Conservation (phyloP, 1,284 basidiomycete species). For the Malassezia obtusa region DNA sequence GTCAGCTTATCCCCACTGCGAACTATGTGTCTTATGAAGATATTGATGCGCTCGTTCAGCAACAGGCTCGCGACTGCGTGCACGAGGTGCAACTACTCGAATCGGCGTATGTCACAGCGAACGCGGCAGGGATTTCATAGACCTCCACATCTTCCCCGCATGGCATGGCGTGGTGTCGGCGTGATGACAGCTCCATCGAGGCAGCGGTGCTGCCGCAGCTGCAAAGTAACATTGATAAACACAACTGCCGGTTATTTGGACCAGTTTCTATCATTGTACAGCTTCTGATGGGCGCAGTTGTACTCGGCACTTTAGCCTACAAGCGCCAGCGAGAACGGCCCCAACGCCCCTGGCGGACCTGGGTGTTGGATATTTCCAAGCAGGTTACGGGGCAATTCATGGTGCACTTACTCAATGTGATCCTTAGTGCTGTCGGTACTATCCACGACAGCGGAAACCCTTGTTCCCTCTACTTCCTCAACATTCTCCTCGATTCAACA, state of each 20-base stretch:
- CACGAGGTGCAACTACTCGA: conserved; percentile 17
- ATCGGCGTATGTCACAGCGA: conserved; percentile 12
- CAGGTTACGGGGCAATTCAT: conserved; percentile 85
- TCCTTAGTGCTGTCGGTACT: conserved; percentile 47
- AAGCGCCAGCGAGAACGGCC: conserved; percentile 78
- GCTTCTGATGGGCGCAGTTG: conserved; percentile 73
- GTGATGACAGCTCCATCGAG: too few species aligned
- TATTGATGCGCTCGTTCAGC: conserved; percentile 25
- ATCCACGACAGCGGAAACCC: conserved; percentile 22
- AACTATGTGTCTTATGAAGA: conserved; percentile 12
- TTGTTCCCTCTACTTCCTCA: conserved; percentile 66
- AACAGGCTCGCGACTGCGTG: conserved; percentile 27
- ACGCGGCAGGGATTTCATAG: not conserved
- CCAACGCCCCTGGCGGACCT: conserved; percentile 82
- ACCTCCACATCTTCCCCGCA: not conserved
- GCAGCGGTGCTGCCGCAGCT: not conserved
- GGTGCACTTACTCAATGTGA: conserved; percentile 74
- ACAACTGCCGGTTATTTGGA: conserved; percentile 7
- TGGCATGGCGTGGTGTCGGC: too few species aligned
- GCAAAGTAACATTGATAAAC: not conserved
- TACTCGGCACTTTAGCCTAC: conserved; percentile 69
- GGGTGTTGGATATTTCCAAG: conserved; percentile 55
- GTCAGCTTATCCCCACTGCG: not conserved
- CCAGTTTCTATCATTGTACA: conserved; percentile 54
- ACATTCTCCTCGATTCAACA: conserved; percentile 88